Base-by-base conservation (phyloP, 768 basidiomycete species). In the Termitomyces sp. region DNA sequence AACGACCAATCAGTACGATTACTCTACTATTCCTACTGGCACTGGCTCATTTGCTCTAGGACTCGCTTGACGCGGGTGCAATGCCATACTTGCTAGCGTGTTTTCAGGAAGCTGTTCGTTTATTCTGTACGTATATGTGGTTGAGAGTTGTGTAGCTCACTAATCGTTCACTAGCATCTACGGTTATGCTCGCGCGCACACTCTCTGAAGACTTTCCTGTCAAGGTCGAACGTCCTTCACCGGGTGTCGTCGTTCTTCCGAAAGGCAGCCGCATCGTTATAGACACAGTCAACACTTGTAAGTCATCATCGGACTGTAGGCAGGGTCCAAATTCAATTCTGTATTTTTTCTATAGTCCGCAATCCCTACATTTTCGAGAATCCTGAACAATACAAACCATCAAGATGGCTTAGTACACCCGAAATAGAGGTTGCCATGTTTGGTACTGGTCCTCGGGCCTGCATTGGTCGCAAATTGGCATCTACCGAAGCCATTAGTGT, bases 1-100 rank as follows among this genome's bases (percentile, higher is more conserved):
- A 67, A 70, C 28, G 68, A 71, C 3, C 70, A 75, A 28, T 73
- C 74, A 18, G 76, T 78, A 52, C 24, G n/a, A n/a, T n/a, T n/a
- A n/a, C n/a, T n/a, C n/a, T n/a, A n/a, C n/a, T n/a, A n/a, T n/a
- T n/a, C n/a, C n/a, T n/a, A n/a, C n/a, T n/a, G n/a, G n/a, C n/a
- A n/a, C n/a, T n/a, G n/a, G n/a, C n/a, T n/a, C n/a, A n/a, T n/a
- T n/a, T n/a, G n/a, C n/a, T 18, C 35, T 42, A 71, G 70, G 51
- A 55, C 33, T 62, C 60, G n/a, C 56, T 63, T 8, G 64, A 72
- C 24, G 66, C 69, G 33, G 15, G 55, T 1, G 67, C 68, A 32
- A 53, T 75, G 1, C 62, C 70, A 40, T 69, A 72, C 49, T 67
- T 75, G 15, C 58, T 68, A 8, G 70, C 71, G 4, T 61, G 60